Evolutionary conservation across 805 yeast species (phyloP).

Genomic region (Ogataea zsoltii): DNA sequence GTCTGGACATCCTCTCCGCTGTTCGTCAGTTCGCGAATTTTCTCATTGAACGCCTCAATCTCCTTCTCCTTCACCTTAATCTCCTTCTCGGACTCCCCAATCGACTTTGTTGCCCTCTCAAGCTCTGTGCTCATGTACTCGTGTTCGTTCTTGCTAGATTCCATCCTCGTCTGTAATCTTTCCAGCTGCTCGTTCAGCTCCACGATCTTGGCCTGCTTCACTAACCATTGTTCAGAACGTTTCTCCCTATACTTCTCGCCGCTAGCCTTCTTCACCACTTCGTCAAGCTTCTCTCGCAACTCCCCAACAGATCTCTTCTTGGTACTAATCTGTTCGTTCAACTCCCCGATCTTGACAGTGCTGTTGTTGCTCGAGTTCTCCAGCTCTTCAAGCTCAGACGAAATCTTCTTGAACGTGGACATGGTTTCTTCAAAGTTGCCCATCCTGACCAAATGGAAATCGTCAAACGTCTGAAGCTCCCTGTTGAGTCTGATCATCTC

Average conservation of each 20-base stretch:
- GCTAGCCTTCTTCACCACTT: slow-evolving; percentile 24
- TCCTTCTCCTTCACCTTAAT: slow-evolving; percentile 23
- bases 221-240: slow-evolving; percentile 26
- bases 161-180: slow-evolving; percentile 43
- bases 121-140: slow-evolving; percentile 65
- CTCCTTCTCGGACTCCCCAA: slow-evolving; percentile 42
- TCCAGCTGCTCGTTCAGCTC: slow-evolving; percentile 48
- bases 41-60: slow-evolving; percentile 5
- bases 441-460: slow-evolving; percentile 40
- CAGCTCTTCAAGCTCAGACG: slow-evolving; percentile 45
- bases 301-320: slow-evolving; percentile 22
- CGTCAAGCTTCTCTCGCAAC: slow-evolving; percentile 32
- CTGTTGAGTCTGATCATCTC: slow-evolving; percentile 43
- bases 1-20: slow-evolving; percentile 2
- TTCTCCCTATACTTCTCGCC: slow-evolving; percentile 20
- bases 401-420: slow-evolving; percentile 46
- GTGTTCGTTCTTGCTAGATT: slow-evolving; percentile 55
- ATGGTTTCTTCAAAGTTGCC: slow-evolving; percentile 44
- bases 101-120: slow-evolving; percentile 50
- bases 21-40: slow-evolving; percentile 9
- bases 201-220: slow-evolving; percentile 43
- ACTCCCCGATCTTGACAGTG: slow-evolving; percentile 21
- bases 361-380: slow-evolving; percentile 35
- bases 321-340: slow-evolving; percentile 17
- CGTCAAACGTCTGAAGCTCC: slow-evolving; percentile 49